phyloP scores from a whole-genome alignment of 2,329 filamentous ascomycete species.

The Nemania sp. region DNA sequence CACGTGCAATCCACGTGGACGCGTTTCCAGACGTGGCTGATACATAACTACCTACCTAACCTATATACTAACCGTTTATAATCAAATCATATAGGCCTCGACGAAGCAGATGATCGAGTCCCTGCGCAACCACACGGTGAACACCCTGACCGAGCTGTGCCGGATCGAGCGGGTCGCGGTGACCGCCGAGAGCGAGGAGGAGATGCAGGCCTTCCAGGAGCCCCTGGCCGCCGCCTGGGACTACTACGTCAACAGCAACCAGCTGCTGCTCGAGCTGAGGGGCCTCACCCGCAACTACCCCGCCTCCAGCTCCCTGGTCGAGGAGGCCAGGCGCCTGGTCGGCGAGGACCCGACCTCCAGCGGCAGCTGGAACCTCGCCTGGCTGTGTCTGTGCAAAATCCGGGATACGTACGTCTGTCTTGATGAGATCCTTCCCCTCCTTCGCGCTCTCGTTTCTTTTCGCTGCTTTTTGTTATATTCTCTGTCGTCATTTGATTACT shows the following conservation, averaged over 20 bases:
- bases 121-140: constrained; percentile 68
- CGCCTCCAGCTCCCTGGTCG: constrained; percentile 65
- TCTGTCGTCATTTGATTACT: too few relatives aligned
- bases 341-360: constrained; percentile 65
- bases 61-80: too few relatives aligned
- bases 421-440: not conserved
- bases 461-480: too few relatives aligned
- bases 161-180: constrained; percentile 70
- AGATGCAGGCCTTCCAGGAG: constrained; percentile 59
- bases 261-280: constrained; percentile 70
- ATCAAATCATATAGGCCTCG: constrained; percentile 43
- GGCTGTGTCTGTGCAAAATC: constrained; percentile 70
- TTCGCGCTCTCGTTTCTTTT: not conserved
- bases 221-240: constrained; percentile 74
- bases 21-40: too few relatives aligned
- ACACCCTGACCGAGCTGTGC: constrained; percentile 72
- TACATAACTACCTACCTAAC: too few relatives aligned
- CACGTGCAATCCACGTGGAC: too few relatives aligned
- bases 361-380: constrained; percentile 76
- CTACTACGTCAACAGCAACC: constrained; percentile 71
- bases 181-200: constrained; percentile 58
- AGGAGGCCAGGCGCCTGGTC: constrained; percentile 67
- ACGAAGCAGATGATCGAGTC: constrained; percentile 62
- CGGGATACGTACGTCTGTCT: constrained; percentile 59
- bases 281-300: constrained; percentile 69